Evolutionary conservation across 306 rosid genomes (phyloP).

Genomic region (Corylus americana): DNA sequence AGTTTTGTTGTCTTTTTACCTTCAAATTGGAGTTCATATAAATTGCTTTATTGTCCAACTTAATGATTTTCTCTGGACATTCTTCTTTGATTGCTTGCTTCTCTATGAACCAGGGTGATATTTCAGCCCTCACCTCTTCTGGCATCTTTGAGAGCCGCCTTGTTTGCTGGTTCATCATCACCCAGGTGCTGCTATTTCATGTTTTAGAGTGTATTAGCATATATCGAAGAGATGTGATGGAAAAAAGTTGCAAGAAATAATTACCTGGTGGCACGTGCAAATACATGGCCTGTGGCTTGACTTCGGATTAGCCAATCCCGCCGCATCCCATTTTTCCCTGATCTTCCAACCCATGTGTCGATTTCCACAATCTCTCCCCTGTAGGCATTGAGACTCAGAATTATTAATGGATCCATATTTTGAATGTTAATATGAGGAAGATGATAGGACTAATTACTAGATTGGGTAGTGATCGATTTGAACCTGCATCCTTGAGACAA

Average conservation of each 20-base stretch:
- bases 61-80: slow-evolving; percentile 57
- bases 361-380: slow-evolving; percentile 95
- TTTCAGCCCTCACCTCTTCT: slow-evolving; percentile 80
- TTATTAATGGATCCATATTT: too few species aligned
- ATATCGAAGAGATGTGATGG: neutral
- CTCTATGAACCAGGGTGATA: slow-evolving; percentile 83
- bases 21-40: slow-evolving; percentile 59
- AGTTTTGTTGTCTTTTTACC: slow-evolving; percentile 38
- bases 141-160: slow-evolving; percentile 94
- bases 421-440: neutral
- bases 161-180: slow-evolving; percentile 89
- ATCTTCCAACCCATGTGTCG: slow-evolving; percentile 94
- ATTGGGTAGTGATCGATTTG: slow-evolving; percentile 75
- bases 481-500: slow-evolving; percentile 92
- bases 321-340: slow-evolving; percentile 96
- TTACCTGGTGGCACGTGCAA: slow-evolving; percentile 84
- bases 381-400: slow-evolving; percentile 1
- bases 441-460: slow-evolving; percentile 51
- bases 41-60: slow-evolving; percentile 72
- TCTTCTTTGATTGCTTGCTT: slow-evolving; percentile 81
- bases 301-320: slow-evolving; percentile 89
- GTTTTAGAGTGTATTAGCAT: slow-evolving; percentile 27
- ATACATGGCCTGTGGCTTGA: slow-evolving; percentile 70
- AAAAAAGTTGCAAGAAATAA: neutral
- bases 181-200: slow-evolving; percentile 79